Conservation (phyloP, 495 filamentous ascomycete genomes). For the Penicillium soppii region DNA sequence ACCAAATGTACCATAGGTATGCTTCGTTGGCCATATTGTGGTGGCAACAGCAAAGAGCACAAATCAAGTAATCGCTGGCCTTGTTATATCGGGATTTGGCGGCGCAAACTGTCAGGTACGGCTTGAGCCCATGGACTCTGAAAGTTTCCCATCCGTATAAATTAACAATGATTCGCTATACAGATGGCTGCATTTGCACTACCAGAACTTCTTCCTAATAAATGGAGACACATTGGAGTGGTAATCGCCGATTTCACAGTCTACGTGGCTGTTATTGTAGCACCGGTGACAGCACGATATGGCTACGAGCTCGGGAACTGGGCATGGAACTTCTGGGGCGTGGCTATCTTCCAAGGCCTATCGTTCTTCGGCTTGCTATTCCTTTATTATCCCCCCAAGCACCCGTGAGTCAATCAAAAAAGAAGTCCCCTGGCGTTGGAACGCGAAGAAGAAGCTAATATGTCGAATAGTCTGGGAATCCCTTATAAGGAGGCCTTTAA, state of each 20-base stretch:
- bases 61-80: constrained; percentile 23
- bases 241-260: constrained; percentile 26
- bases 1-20: constrained; percentile 11
- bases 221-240: constrained; percentile 28
- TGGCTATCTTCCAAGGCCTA: constrained; percentile 25
- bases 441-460: background rate
- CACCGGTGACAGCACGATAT: constrained; percentile 24
- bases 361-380: constrained; percentile 21
- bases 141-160: background rate
- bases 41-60: constrained; percentile 22
- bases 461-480: constrained; percentile 12
- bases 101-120: constrained; percentile 24
- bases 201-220: constrained; percentile 28
- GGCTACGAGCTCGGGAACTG: constrained; percentile 22
- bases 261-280: constrained; percentile 26
- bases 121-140: too few relatives aligned
- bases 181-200: constrained; percentile 29
- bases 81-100: constrained; percentile 23
- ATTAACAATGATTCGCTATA: background rate
- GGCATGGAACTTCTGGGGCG: constrained; percentile 26
- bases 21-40: constrained; percentile 24
- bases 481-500: constrained; percentile 22
- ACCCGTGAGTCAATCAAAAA: constrained; percentile 13
- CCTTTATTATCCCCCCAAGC: constrained; percentile 24
- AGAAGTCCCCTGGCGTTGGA: too few relatives aligned